phyloP scores from a whole-genome alignment of 2,329 filamentous ascomycete genomes.

The Helotiales sp. region DNA sequence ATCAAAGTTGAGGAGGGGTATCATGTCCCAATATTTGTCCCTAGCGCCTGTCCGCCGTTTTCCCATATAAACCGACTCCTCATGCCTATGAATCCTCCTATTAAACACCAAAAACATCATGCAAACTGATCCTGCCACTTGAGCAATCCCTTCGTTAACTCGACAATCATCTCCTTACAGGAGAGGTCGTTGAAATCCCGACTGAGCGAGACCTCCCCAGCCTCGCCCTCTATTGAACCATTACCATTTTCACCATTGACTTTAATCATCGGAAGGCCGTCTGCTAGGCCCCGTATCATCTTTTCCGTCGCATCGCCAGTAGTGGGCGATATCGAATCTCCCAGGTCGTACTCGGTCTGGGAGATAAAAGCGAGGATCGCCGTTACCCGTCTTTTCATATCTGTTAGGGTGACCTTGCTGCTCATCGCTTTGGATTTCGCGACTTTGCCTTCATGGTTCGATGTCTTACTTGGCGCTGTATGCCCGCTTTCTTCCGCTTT shows the following conservation, averaged over 20 bases:
- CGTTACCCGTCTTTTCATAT: constrained; percentile 84
- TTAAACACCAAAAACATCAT: constrained; percentile 16
- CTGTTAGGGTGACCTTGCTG: constrained; percentile 78
- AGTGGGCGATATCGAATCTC: constrained; percentile 55
- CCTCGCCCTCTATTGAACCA: constrained; percentile 43
- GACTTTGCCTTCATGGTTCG: constrained; percentile 44
- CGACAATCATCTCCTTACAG: constrained; percentile 48
- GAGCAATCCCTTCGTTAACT: constrained; percentile 47
- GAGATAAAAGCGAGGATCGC: constrained; percentile 90
- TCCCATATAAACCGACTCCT: background rate
- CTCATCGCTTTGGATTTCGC: constrained; percentile 44
- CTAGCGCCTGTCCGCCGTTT: background rate
- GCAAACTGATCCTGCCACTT: constrained; percentile 46
- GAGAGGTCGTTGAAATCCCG: constrained; percentile 76
- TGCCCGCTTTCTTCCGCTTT: constrained; percentile 55
- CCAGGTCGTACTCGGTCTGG: constrained; percentile 84
- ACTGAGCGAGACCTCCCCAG: constrained; percentile 31
- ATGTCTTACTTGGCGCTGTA: constrained; percentile 46
- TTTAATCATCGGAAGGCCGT: constrained; percentile 43
- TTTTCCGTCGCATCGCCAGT: constrained; percentile 46
- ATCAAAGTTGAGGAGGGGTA: constrained; percentile 4
- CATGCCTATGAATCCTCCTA: background rate
- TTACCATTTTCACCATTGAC: constrained; percentile 45
- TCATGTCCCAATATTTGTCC: constrained; percentile 4
- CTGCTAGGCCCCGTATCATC: constrained; percentile 43